Percentiles rank a stretch among this genome's conserved stretches.
Conservation (phyloP, 2,329 filamentous ascomycete genomes). For the Ustilaginoidea virens region DNA sequence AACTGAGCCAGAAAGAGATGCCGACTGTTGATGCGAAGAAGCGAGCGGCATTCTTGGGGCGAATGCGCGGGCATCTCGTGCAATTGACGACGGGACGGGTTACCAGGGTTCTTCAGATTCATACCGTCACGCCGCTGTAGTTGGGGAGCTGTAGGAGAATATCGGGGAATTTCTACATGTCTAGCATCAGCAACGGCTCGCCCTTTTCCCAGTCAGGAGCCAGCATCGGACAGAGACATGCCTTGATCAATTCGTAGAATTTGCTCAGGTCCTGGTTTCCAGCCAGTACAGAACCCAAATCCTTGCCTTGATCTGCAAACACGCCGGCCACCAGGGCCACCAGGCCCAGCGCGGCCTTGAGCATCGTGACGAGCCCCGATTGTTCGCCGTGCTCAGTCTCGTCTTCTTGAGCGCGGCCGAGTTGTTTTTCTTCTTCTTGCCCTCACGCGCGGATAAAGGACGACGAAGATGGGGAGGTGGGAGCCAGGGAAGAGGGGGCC, state of each 20-base stretch:
- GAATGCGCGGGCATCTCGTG: too few species aligned
- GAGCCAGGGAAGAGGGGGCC: too few species aligned
- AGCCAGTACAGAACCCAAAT: slow-evolving; percentile 24
- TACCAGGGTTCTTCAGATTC: too few species aligned
- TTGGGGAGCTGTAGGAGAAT: slow-evolving; percentile 27
- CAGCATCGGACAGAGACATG: slow-evolving; percentile 9
- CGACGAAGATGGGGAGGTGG: too few species aligned
- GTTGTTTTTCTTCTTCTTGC: background rate
- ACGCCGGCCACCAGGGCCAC: slow-evolving; percentile 9
- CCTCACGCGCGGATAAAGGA: too few species aligned
- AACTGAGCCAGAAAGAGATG: background rate
- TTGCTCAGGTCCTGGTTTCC: slow-evolving; percentile 25
- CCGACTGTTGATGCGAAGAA: too few species aligned
- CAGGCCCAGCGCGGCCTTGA: slow-evolving; percentile 8
- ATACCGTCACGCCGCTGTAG: slow-evolving; percentile 27
- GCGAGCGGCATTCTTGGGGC: too few species aligned
- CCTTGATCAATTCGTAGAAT: slow-evolving; percentile 28
- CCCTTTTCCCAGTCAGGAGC: background rate
- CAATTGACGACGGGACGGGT: too few species aligned
- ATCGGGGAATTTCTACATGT: slow-evolving; percentile 29
- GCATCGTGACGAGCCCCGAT: slow-evolving; percentile 10
- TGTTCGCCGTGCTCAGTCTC: too few species aligned
- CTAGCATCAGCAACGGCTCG: too few species aligned
- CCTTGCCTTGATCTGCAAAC: slow-evolving; percentile 11
- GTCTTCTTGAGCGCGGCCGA: too few species aligned